Evolutionary conservation across 2,329 filamentous ascomycete species (phyloP).

Genomic region (Nothophoma quercina): DNA sequence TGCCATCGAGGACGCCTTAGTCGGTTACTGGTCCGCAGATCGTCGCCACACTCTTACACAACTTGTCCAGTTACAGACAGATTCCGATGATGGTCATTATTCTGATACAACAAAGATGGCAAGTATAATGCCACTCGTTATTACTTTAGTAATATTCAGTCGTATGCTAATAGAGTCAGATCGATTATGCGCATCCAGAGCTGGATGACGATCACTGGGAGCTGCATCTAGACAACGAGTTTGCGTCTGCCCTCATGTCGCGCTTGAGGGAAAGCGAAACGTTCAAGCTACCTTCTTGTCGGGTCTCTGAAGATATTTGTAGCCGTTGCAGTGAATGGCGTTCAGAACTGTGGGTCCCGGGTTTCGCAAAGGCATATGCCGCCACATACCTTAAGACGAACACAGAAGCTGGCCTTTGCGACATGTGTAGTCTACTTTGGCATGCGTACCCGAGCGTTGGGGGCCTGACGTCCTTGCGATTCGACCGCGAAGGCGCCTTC

Average conservation of each 20-base stretch:
- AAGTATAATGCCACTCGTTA: too few relatives aligned
- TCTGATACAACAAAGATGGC: too few relatives aligned
- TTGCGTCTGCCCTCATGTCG: neutral
- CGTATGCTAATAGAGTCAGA: neutral
- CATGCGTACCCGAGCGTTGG: neutral
- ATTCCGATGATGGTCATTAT: too few relatives aligned
- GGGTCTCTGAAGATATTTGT: too few relatives aligned
- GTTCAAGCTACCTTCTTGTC: too few relatives aligned
- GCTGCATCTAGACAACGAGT: conserved; percentile 3
- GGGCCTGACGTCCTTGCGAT: neutral
- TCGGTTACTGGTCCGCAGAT: too few relatives aligned
- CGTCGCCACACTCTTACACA: too few relatives aligned
- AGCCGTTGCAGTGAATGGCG: too few relatives aligned
- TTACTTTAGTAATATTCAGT: neutral
- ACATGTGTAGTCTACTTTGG: conserved; percentile 12
- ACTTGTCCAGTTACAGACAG: too few relatives aligned
- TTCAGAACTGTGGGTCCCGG: neutral
- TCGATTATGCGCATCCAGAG: conserved; percentile 1
- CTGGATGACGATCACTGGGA: conserved; percentile 1
- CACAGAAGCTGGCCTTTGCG: neutral
- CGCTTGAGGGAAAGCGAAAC: neutral
- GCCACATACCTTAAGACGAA: neutral
- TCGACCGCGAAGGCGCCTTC: neutral
- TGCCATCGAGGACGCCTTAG: too few relatives aligned
- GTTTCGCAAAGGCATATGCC: neutral